Conservation (phyloP, 2,329 filamentous ascomycete genomes). For the Anthostomella pinea region DNA sequence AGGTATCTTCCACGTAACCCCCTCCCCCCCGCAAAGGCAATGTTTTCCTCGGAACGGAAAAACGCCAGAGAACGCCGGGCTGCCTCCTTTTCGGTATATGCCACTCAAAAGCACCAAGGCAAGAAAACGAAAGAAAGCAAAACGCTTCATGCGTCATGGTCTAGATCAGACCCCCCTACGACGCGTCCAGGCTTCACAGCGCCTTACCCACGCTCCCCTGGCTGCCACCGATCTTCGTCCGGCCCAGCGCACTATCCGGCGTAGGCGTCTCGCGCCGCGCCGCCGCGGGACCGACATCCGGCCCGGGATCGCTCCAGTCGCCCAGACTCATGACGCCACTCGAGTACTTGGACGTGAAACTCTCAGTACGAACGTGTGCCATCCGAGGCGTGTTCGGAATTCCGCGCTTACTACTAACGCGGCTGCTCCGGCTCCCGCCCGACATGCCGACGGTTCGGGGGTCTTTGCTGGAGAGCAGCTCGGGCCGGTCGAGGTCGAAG, state of each 20-base stretch:
- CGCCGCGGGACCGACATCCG: slow-evolving; percentile 46
- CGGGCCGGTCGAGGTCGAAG: slow-evolving; percentile 60
- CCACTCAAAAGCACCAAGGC: slow-evolving; percentile 4
- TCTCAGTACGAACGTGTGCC: slow-evolving; percentile 37
- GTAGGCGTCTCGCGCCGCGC: slow-evolving; percentile 29
- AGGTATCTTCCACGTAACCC: too few relatives aligned
- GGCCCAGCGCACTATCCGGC: slow-evolving; percentile 16
- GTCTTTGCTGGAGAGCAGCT: slow-evolving; percentile 35
- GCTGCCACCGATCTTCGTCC: slow-evolving; percentile 19
- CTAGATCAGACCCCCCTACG: too few relatives aligned
- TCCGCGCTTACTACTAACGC: slow-evolving; percentile 17
- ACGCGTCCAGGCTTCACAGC: slow-evolving; percentile 27
- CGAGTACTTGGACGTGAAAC: slow-evolving; percentile 45
- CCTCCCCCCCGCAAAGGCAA: slow-evolving; percentile 1
- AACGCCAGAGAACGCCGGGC: slow-evolving; percentile 19
- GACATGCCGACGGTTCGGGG: slow-evolving; percentile 26
- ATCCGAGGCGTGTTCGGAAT: slow-evolving; percentile 27
- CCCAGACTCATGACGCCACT: slow-evolving; percentile 45
- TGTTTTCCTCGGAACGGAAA: slow-evolving; percentile 10
- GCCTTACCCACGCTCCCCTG: slow-evolving; percentile 35
- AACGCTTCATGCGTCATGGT: background rate
- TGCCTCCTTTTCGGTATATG: slow-evolving; percentile 13
- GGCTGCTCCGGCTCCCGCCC: slow-evolving; percentile 18
- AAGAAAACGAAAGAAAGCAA: background rate
- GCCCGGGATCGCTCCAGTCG: slow-evolving; percentile 53